phyloP scores from a whole-genome alignment of 345 rosid genomes.

The Physaria fendleri region DNA sequence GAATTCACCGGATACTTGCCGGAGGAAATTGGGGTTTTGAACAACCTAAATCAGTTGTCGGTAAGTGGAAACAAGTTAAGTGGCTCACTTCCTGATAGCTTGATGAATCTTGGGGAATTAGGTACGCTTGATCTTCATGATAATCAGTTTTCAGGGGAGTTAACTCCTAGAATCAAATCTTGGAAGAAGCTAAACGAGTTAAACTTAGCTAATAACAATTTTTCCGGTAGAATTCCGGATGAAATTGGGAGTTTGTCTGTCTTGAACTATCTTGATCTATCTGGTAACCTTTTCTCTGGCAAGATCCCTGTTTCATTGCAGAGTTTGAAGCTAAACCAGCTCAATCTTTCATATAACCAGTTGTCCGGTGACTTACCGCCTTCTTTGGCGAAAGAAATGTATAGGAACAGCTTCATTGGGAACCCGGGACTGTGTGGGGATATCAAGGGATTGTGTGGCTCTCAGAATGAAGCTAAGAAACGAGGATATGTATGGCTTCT shows the following conservation, averaged over 20 bases:
- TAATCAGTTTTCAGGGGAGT: conserved; percentile 63
- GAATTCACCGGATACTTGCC: conserved; percentile 66
- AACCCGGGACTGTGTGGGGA: conserved; percentile 82
- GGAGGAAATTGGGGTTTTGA: conserved; percentile 61
- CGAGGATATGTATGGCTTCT: conserved; percentile 71
- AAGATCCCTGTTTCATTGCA: conserved; percentile 61
- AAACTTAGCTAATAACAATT: conserved; percentile 51
- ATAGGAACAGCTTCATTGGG: conserved; percentile 61
- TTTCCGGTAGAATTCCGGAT: conserved; percentile 61
- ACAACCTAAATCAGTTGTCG: conserved; percentile 47
- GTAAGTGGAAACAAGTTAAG: conserved; percentile 55
- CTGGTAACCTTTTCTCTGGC: conserved; percentile 60
- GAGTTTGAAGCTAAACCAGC: conserved; percentile 83
- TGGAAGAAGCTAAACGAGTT: conserved; percentile 87
- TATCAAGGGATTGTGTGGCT: conserved; percentile 56
- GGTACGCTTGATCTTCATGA: conserved; percentile 70
- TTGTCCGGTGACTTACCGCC: conserved; percentile 72
- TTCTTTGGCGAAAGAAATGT: conserved; percentile 51
- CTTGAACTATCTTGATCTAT: conserved; percentile 89
- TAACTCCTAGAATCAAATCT: conserved; percentile 48
- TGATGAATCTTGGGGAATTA: conserved; percentile 49
- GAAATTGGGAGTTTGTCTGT: conserved; percentile 63
- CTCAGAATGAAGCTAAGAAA: conserved; percentile 37
- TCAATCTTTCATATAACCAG: conserved; percentile 69
- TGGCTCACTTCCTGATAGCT: conserved; percentile 62